Conservation (phyloP, 2,329 filamentous ascomycete species). For the Trichophaea hybrida region DNA sequence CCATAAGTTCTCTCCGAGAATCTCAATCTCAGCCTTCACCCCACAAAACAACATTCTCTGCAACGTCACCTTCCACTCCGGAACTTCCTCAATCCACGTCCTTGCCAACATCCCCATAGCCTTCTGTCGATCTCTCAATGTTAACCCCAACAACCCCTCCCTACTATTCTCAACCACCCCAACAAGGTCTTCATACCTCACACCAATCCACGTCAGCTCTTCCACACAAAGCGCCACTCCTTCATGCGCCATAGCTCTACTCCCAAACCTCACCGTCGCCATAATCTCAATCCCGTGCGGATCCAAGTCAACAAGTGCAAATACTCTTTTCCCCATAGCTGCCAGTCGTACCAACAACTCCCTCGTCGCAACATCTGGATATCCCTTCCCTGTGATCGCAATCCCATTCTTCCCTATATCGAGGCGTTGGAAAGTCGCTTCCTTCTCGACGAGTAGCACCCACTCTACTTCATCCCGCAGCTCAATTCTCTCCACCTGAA, state of each 20-base stretch:
- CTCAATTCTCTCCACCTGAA: neutral
- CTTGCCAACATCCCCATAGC: slow-evolving; percentile 42
- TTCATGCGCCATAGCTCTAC: slow-evolving; percentile 48
- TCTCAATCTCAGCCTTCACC: slow-evolving; percentile 64
- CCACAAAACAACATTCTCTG: slow-evolving; percentile 62
- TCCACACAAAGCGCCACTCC: slow-evolving; percentile 9
- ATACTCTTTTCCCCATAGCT: slow-evolving; percentile 33
- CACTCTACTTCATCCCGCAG: slow-evolving; percentile 3
- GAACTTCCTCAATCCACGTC: slow-evolving; percentile 24
- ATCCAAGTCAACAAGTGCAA: slow-evolving; percentile 58
- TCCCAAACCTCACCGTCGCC: slow-evolving; percentile 58
- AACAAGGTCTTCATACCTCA: neutral
- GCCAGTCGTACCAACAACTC: slow-evolving; percentile 47
- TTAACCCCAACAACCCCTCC: slow-evolving; percentile 33
- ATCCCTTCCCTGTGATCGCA: slow-evolving; percentile 55
- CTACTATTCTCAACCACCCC: slow-evolving; percentile 22
- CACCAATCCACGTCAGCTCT: neutral
- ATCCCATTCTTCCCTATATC: neutral
- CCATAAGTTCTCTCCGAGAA: slow-evolving; percentile 33
- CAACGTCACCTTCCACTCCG: slow-evolving; percentile 37
- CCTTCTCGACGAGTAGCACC: slow-evolving; percentile 22
- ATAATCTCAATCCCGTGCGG: slow-evolving; percentile 63
- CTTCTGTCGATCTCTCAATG: slow-evolving; percentile 42
- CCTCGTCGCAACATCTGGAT: slow-evolving; percentile 59
- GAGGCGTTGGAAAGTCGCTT: slow-evolving; percentile 5